Evolutionary conservation across 352 stramenopile genomes (phyloP).

Genomic region (Phytophthora sp.): DNA sequence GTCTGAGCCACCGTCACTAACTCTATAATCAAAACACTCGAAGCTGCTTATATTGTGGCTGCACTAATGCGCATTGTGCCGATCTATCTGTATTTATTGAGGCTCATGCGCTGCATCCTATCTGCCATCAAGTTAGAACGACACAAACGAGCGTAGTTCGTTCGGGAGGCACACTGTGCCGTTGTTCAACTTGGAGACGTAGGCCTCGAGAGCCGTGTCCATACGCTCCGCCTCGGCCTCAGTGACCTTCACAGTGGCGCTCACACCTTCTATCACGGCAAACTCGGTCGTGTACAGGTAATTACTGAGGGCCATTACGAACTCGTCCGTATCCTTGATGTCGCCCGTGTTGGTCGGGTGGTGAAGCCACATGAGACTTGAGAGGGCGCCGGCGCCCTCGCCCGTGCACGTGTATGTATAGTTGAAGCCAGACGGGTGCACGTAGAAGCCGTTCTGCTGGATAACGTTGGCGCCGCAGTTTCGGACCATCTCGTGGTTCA

Average conservation of each 20-base stretch:
- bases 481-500: conserved; percentile 53
- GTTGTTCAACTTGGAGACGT: conserved; percentile 36
- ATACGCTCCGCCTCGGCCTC: conserved; percentile 57
- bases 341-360: conserved; percentile 56
- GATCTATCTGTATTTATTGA: conserved; percentile 27
- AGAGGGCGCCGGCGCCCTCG: conserved; percentile 39
- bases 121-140: conserved; percentile 25
- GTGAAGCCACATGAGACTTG: conserved; percentile 60
- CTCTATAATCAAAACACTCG: conserved; percentile 1
- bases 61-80: conserved; percentile 9
- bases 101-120: conserved; percentile 7
- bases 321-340: conserved; percentile 60
- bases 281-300: conserved; percentile 70
- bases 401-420: conserved; percentile 71
- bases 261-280: conserved; percentile 38
- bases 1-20: no score
- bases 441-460: conserved; percentile 67
- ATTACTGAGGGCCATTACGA: conserved; percentile 63
- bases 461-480: conserved; percentile 57
- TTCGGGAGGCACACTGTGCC: conserved; percentile 26
- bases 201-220: conserved; percentile 53
- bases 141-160: conserved; percentile 35
- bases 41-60: conserved; percentile 30
- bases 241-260: conserved; percentile 45
- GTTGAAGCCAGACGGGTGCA: conserved; percentile 71